Conservation (phyloP, 1,284 basidiomycete species). For the Apiotrichum mycotoxinovorans region DNA sequence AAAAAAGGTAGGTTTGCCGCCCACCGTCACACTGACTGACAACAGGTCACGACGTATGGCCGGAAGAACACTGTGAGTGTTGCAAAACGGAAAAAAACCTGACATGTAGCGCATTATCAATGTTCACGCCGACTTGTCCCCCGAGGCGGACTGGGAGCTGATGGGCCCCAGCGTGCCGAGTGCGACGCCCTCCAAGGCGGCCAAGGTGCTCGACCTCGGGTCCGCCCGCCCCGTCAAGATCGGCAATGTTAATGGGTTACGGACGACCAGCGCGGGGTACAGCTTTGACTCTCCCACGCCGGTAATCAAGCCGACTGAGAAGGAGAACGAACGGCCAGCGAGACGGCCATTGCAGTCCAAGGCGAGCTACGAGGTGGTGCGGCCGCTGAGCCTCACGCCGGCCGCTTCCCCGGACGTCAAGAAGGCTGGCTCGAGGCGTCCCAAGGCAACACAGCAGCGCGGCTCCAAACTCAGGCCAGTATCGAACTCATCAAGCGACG, state of each 20-base stretch:
- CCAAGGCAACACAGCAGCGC: too few species aligned
- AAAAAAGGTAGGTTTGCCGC: conserved; percentile 32
- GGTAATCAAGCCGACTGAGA: background rate
- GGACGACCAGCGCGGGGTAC: background rate
- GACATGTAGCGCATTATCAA: conserved; percentile 37
- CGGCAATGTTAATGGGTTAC: background rate
- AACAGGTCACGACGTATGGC: conserved; percentile 47
- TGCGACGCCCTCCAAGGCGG: background rate
- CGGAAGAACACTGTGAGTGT: conserved; percentile 22
- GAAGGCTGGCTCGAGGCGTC: background rate
- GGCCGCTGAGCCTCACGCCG: background rate
- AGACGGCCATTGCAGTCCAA: background rate
- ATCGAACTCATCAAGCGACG: background rate
- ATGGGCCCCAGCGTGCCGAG: background rate
- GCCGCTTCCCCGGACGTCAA: background rate
- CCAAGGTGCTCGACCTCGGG: background rate
- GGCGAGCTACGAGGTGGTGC: background rate
- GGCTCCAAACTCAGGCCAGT: background rate
- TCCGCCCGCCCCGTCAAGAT: background rate
- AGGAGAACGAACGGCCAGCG: background rate
- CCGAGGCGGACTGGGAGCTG: background rate
- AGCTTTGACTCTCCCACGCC: background rate
- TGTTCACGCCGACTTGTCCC: conserved; percentile 31
- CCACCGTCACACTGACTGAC: conserved; percentile 1
- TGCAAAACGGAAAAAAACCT: background rate